Evolutionary conservation across 345 rosid genomes (phyloP).

Genomic region (Populus davidiana): DNA sequence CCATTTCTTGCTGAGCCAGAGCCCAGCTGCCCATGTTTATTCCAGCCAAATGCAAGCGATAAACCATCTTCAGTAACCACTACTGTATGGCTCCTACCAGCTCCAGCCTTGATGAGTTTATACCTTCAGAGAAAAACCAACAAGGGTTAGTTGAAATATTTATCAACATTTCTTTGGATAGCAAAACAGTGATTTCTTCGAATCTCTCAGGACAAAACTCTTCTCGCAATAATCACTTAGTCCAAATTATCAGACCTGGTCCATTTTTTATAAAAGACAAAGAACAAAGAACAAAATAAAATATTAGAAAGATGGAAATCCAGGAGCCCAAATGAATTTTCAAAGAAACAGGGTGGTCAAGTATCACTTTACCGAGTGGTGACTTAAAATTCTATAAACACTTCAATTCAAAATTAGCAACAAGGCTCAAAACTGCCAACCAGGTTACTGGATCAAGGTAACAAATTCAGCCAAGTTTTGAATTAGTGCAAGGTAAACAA

Average conservation of each 20-base stretch:
- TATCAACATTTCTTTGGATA: not conserved
- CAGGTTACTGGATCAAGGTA: not conserved
- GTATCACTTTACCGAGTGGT: no score
- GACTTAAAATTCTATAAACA: not conserved
- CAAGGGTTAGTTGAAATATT: not conserved
- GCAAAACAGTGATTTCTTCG: not conserved
- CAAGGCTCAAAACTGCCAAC: not conserved
- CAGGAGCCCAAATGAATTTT: not conserved
- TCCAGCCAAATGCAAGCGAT: constrained; percentile 94
- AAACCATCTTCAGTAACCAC: constrained; percentile 75
- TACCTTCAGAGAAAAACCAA: constrained; percentile 44
- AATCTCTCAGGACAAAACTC: not conserved
- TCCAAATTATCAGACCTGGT: not conserved
- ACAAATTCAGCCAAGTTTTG: not conserved
- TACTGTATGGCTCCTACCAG: constrained; percentile 78
- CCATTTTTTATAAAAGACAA: not conserved
- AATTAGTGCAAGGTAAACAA: not conserved
- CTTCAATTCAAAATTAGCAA: not conserved
- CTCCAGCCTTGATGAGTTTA: constrained; percentile 66
- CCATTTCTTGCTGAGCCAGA: constrained; percentile 76
- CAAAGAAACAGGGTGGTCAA: no score
- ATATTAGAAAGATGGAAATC: not conserved
- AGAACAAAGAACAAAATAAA: not conserved
- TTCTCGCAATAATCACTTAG: not conserved
- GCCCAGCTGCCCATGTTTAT: constrained; percentile 94